Evolutionary conservation across 306 rosid species (phyloP), one percentile per base, ranked within the genome.

Genomic region (Dryas octopetala): DNA sequence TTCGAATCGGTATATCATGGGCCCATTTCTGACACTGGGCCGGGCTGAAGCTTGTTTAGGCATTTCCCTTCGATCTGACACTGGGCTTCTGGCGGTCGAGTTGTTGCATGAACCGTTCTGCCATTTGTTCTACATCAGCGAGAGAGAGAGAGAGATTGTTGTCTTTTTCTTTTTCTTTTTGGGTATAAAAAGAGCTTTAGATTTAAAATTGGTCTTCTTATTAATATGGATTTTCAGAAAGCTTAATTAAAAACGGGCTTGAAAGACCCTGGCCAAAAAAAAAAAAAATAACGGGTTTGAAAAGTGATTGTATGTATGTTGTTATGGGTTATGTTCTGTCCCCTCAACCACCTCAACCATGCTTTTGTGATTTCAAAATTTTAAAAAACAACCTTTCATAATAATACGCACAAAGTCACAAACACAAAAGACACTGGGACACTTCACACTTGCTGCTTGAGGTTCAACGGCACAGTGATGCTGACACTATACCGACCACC

Each of bases 271-370:
- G 23, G 23, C 23, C 23, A 0, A 19, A 19, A 19, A 19, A 19
- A 19, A 19, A 19, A 19, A 19, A 19, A 5, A 53, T 38, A 75
- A 9, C n/a, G 47, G 52, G 9, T 51, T 43, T 44, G 78, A 75
- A 52, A 19, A 65, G 72, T 26, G 78, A 64, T 15, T 26, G 52
- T 6, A 63, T 7, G 52, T 6, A 63, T 14, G 44, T 48, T 48
- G 28, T 8, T 14, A 12, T 48, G 62, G 10, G 28, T 44, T 14
- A 5, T 19, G 5, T 1, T 17, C 4, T 9, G 82, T 73, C 11
- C 74, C 82, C 74, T 48, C 78, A 55, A 64, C 62, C 49, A 32
- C 78, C 78, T 54, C 50, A 70, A 63, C 66, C 0, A 7, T 19
- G 54, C 68, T 4, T 28, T 13, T 46, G 19, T 55, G 12, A 26